Conservation (phyloP, 2,329 filamentous ascomycete species). For the Xylaria sp. region DNA sequence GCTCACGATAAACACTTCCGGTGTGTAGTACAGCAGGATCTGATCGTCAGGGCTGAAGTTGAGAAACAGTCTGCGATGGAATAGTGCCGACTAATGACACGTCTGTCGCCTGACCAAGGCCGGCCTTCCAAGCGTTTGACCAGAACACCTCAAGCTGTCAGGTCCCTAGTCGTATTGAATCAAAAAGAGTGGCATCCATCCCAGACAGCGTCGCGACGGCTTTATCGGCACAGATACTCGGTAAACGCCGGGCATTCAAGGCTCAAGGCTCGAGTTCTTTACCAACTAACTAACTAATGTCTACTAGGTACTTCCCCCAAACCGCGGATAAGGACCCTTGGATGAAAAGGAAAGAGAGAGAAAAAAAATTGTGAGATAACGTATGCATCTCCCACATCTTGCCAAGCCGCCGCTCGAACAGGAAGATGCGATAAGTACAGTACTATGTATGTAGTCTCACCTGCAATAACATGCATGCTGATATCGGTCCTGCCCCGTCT, state of each 20-base stretch:
- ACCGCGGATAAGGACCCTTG: slow-evolving; percentile 15
- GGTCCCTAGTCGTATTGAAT: no score
- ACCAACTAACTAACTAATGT: no score
- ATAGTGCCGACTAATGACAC: slow-evolving; percentile 8
- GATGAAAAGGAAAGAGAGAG: neutral
- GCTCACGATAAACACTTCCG: slow-evolving; percentile 7
- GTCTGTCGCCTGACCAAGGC: neutral
- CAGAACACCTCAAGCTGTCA: neutral
- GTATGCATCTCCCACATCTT: slow-evolving; percentile 12
- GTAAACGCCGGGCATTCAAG: slow-evolving; percentile 28
- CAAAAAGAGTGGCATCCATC: no score
- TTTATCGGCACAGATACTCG: slow-evolving; percentile 7
- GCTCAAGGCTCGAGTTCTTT: slow-evolving; percentile 19
- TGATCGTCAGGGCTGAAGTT: slow-evolving; percentile 23
- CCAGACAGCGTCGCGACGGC: no score
- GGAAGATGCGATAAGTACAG: slow-evolving; percentile 17
- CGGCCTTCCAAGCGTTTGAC: neutral
- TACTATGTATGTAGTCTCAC: slow-evolving; percentile 15
- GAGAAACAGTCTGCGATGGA: slow-evolving; percentile 17
- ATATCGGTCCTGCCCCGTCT: slow-evolving; percentile 18
- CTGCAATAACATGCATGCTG: slow-evolving; percentile 23
- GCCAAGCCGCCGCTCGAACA: slow-evolving; percentile 11
- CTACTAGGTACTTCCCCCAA: no score
- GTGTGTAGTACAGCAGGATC: slow-evolving; percentile 23
- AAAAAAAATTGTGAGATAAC: slow-evolving; percentile 26